phyloP scores from a whole-genome alignment of 805 yeast genomes.

The Ascoidea tarda region DNA sequence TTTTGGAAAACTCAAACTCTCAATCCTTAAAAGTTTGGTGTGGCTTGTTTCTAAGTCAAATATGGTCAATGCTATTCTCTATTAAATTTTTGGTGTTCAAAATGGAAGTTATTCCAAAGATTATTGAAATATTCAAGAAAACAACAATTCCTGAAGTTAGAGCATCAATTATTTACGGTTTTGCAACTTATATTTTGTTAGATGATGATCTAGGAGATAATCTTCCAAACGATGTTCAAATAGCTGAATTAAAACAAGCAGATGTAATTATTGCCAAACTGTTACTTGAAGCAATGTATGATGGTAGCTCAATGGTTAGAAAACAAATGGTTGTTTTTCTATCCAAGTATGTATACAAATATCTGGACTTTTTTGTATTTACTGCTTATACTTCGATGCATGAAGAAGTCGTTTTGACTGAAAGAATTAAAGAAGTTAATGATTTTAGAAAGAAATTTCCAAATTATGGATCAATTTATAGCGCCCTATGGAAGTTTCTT shows the following conservation, averaged over 20 bases:
- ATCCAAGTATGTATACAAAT: constrained; percentile 57
- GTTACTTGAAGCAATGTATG: constrained; percentile 55
- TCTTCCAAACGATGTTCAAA: constrained; percentile 1
- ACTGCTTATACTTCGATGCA: constrained; percentile 78
- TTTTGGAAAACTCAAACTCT: constrained; percentile 54
- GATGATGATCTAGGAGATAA: constrained; percentile 10
- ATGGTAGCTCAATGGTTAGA: constrained; percentile 82
- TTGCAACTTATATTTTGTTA: constrained; percentile 33
- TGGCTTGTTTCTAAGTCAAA: constrained; percentile 58
- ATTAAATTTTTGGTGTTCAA: constrained; percentile 60
- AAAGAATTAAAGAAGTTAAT: constrained; percentile 44
- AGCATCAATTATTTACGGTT: constrained; percentile 64
- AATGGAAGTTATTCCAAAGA: constrained; percentile 42
- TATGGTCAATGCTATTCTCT: constrained; percentile 60
- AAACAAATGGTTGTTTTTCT: constrained; percentile 71
- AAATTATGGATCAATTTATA: constrained; percentile 77
- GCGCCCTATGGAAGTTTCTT: constrained; percentile 79
- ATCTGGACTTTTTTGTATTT: constrained; percentile 64
- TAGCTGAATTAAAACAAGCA: constrained; percentile 40
- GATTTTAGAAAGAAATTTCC: constrained; percentile 56
- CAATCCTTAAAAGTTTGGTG: constrained; percentile 93
- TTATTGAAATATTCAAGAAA: constrained; percentile 46
- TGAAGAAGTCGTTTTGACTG: constrained; percentile 58
- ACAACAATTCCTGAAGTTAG: constrained; percentile 92
- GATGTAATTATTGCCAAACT: constrained; percentile 60